Conservation (phyloP, 2,329 filamentous ascomycete genomes). For the Fusarium virguliforme region DNA sequence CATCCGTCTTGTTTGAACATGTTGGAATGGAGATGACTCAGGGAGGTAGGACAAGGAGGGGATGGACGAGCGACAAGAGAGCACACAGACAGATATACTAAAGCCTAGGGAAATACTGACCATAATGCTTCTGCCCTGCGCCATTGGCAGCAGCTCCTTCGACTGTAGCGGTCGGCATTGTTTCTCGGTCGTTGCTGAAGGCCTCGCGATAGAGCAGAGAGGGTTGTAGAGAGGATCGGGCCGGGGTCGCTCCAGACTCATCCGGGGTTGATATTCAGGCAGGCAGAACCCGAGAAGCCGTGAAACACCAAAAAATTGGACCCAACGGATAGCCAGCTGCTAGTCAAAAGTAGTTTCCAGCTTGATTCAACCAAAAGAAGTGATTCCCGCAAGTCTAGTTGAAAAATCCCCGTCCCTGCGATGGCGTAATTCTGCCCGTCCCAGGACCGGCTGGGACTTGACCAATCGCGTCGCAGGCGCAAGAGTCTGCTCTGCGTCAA, state of each 20-base stretch:
- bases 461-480: slow-evolving; percentile 43
- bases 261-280: slow-evolving; percentile 31
- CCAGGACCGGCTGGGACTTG: slow-evolving; percentile 44
- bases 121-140: slow-evolving; percentile 48
- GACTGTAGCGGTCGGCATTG: slow-evolving; percentile 47
- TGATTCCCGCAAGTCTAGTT: slow-evolving; percentile 41
- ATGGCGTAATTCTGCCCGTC: slow-evolving; percentile 52
- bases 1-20: slow-evolving; percentile 58
- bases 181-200: slow-evolving; percentile 18
- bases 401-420: slow-evolving; percentile 44
- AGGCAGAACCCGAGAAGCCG: slow-evolving; percentile 20
- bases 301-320: slow-evolving; percentile 36
- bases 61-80: not conserved
- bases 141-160: slow-evolving; percentile 43
- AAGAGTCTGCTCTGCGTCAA: slow-evolving; percentile 25
- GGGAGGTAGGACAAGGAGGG: not conserved
- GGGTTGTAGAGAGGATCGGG: slow-evolving; percentile 30
- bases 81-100: not conserved
- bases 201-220: slow-evolving; percentile 24
- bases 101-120: slow-evolving; percentile 48
- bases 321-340: slow-evolving; percentile 26
- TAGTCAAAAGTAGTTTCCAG: slow-evolving; percentile 31
- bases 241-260: slow-evolving; percentile 28
- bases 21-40: slow-evolving; percentile 5
- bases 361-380: slow-evolving; percentile 36